phyloP scores from a whole-genome alignment of 805 yeast species.

The Metschnikowia matae region DNA sequence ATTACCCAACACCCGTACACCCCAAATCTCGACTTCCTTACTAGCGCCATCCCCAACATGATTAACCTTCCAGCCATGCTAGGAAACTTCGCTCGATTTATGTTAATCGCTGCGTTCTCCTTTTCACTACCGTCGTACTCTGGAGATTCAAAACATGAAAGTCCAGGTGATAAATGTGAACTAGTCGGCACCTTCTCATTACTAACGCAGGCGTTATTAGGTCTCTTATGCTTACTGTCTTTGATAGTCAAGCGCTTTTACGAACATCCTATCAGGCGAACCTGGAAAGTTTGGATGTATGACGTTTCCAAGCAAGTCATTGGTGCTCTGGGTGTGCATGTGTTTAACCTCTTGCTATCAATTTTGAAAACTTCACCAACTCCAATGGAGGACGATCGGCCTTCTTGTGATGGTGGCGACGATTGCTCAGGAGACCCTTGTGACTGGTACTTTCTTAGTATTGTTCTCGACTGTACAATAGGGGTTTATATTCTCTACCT shows the following conservation, averaged over 20 bases:
- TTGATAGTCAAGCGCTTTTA: constrained; percentile 69
- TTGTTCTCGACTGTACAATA: constrained; percentile 86
- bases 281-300: constrained; percentile 83
- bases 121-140: constrained; percentile 11
- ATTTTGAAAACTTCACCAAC: constrained; percentile 43
- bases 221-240: constrained; percentile 69
- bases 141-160: neutral
- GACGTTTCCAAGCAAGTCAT: constrained; percentile 88
- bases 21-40: neutral
- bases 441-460: constrained; percentile 89
- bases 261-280: constrained; percentile 77
- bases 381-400: constrained; percentile 9
- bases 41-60: neutral
- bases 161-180: constrained; percentile 37
- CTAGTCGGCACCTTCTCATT: constrained; percentile 82
- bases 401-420: constrained; percentile 17
- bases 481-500: constrained; percentile 78
- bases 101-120: constrained; percentile 6
- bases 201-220: constrained; percentile 70
- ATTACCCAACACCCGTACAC: constrained; percentile 1
- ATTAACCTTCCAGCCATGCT: constrained; percentile 2
- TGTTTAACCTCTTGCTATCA: constrained; percentile 69
- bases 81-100: neutral
- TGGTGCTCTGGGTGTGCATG: constrained; percentile 83
- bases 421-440: constrained; percentile 58